Evolutionary conservation across 1,139 yeast genomes (phyloP), one percentile per base, ranked within the genome.

Genomic region (Candida sanyaensis): DNA sequence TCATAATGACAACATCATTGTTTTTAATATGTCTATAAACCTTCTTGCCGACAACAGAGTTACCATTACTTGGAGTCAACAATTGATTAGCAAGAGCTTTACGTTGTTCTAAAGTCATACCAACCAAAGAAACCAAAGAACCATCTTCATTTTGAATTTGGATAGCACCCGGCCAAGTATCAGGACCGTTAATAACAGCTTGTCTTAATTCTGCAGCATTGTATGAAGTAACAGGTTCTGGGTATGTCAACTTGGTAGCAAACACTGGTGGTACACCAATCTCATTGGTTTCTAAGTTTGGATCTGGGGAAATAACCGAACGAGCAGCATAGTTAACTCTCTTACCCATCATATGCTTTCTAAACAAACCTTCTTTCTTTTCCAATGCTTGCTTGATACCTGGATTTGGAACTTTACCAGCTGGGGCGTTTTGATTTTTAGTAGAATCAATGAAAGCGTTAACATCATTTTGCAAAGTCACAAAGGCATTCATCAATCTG

Each of bases 291-390:
- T 93, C 99, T 61, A 95, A 80, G 73, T 88, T 93, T 49, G 99
- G 99, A 73, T 95, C 99, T 4, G 99, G 99, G 6, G 99, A 92
- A 71, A 95, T 95, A 60, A 95, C 99, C 11, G 99, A 92, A 69
- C 99, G 89, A 44, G 99, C 99, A 51, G 99, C 98, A 62, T 88
- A 92, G 67, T 95, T 95, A 51, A 95, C 99, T 76, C 99, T 90
- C 78, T 95, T 95, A 68, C 99, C 99, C 99, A 95, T 95, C 99
- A 95, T 93, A 64, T 95, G 97, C 68, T 92, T 93, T 77, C 99
- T 85, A 77, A 93, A 93, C 58, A 93, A 78, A 67, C 99, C 99
- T 73, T 95, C 99, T 68, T 95, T 95, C 85, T 95, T 93, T 73
- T 95, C 99, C 62, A 95, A 77, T 4, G 97, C 96, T 76, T 95